Evolutionary conservation across 139 green algal species (phyloP).

Genomic region (Chlorella ohadii): DNA sequence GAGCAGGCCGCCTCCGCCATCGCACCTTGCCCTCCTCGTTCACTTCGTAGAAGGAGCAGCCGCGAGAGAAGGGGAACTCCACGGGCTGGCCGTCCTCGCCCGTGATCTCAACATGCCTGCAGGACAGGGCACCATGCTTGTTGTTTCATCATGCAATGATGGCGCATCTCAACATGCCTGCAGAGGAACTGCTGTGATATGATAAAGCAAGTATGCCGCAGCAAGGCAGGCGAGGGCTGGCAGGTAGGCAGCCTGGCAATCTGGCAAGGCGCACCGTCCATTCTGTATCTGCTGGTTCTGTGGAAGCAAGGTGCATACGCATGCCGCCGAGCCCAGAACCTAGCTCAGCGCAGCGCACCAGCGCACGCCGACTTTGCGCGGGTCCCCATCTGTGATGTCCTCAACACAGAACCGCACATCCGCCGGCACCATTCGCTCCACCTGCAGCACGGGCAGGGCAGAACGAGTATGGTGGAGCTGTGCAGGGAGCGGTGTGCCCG

Average conservation of each 20-base stretch:
- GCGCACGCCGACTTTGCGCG: slow-evolving; percentile 54
- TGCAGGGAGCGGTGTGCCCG: too few species aligned
- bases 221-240: too few species aligned
- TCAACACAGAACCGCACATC: slow-evolving; percentile 54
- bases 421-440: background rate
- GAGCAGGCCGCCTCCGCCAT: too few species aligned
- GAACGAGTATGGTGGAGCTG: too few species aligned
- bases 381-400: slow-evolving; percentile 70
- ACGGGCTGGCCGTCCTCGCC: slow-evolving; percentile 42
- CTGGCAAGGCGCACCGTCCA: too few species aligned
- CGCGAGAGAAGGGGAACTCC: slow-evolving; percentile 84
- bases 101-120: slow-evolving; percentile 80
- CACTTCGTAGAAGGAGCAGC: slow-evolving; percentile 75
- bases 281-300: too few species aligned
- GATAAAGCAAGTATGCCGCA: too few species aligned
- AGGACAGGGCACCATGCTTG: background rate
- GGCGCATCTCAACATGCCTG: background rate
- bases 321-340: too few species aligned
- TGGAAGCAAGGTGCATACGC: too few species aligned
- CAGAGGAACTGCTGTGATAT: too few species aligned
- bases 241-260: too few species aligned
- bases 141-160: background rate
- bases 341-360: slow-evolving; percentile 73
- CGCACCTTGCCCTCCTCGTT: too few species aligned
- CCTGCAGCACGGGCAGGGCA: background rate